These are phyloP conservation scores for Dalbergia cultrata DNA, from an alignment of 306 rosid genomes.

Conservation along the genomic window DNA sequence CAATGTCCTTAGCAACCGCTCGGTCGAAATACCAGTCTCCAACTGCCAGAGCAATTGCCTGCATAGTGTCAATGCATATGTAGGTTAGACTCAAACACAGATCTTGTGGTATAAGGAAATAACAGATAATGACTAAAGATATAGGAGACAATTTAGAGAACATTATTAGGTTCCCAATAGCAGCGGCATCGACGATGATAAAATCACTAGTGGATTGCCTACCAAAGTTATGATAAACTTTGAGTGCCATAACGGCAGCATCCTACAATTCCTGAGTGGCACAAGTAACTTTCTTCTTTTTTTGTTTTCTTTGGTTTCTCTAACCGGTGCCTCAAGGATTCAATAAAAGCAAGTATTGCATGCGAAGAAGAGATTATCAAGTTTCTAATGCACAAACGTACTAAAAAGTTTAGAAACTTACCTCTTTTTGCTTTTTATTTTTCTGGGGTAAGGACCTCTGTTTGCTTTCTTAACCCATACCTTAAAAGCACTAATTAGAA, in stretches of 20 bases:
- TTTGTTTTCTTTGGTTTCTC: too few relatives aligned
- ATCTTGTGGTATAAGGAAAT: constrained; percentile 22
- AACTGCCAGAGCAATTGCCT: constrained; percentile 88
- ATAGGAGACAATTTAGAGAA: not conserved
- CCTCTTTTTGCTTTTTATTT: too few relatives aligned
- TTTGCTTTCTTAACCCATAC: too few relatives aligned
- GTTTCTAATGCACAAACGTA: too few relatives aligned
- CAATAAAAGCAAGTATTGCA: too few relatives aligned
- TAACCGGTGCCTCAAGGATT: too few relatives aligned
- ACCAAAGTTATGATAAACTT: not conserved
- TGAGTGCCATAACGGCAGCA: not conserved
- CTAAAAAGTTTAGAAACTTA: too few relatives aligned
- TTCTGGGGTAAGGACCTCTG: too few relatives aligned
- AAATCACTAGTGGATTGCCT: constrained; percentile 5
- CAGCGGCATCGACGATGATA: constrained; percentile 15
- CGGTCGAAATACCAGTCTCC: constrained; percentile 93
- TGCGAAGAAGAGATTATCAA: too few relatives aligned
- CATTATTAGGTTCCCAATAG: not conserved
- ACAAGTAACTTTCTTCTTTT: not conserved
- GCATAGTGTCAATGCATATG: constrained; percentile 46
- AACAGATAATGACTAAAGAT: not conserved
- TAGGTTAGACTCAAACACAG: constrained; percentile 43
- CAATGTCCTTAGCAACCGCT: constrained; percentile 65
- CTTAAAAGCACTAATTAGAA: too few relatives aligned
- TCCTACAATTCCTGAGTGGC: not conserved